Conservation (phyloP, 768 basidiomycete species). For the Paxillus rubicundulus region DNA sequence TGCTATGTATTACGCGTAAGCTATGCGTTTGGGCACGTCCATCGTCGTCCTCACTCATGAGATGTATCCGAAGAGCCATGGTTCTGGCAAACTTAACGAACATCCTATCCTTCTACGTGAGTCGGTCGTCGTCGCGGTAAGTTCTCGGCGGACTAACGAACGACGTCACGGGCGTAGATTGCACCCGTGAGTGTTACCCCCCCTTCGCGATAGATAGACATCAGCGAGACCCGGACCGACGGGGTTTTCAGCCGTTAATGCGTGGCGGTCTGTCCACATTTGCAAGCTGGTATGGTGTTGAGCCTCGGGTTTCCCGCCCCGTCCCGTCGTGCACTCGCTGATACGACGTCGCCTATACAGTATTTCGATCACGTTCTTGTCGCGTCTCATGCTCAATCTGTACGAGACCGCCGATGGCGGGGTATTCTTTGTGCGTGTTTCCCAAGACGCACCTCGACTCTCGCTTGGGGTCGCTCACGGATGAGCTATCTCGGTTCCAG, state of each 20-base stretch:
- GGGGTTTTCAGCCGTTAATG: conserved; percentile 37
- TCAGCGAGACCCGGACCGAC: too few species aligned
- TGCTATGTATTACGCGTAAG: conserved; percentile 56
- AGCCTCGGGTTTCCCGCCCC: too few species aligned
- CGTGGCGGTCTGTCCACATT: conserved; percentile 49
- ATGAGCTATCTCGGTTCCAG: background rate
- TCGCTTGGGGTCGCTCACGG: background rate
- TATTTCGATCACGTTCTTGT: conserved; percentile 51
- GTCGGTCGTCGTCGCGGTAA: too few species aligned
- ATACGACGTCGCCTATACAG: conserved; percentile 22
- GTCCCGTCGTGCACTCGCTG: background rate
- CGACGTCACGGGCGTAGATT: background rate
- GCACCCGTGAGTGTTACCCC: conserved; percentile 1
- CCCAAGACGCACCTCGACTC: background rate
- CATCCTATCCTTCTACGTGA: too few species aligned
- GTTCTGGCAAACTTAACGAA: conserved; percentile 41
- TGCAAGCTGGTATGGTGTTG: conserved; percentile 53
- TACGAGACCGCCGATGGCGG: conserved; percentile 36
- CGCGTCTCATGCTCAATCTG: conserved; percentile 55
- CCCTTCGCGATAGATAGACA: too few species aligned
- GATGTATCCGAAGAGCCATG: conserved; percentile 42
- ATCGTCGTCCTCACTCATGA: background rate
- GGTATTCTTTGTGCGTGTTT: background rate
- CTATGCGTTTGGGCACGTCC: background rate
- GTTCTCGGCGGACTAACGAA: too few species aligned